Evolutionary conservation across 2,329 filamentous ascomycete genomes (phyloP), one percentile per base, ranked within the genome.

Genomic region (Diaporthe batatas): DNA sequence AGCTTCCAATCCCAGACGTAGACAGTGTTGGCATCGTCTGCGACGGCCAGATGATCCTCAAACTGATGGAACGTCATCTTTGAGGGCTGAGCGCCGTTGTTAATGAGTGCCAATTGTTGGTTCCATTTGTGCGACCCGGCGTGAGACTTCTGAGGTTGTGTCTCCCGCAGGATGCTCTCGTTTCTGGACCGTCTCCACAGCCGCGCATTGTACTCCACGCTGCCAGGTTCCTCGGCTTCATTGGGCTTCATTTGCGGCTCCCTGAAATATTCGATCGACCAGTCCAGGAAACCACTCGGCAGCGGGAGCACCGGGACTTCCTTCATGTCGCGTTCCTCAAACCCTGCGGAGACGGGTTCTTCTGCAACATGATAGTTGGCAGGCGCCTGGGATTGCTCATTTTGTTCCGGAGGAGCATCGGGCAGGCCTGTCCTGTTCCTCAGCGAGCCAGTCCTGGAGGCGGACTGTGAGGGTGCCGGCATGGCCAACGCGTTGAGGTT

Each of bases 1-100:
- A 89, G 90, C 82, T 94, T 92, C 93, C 95, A 99, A 81, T 99
- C 96, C 94, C 96, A 98, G 39, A 99, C 90, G 72, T 90, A 92
- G 77, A 98, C 91, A 4, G 92, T 97, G 82, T 99, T 97, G 71
- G 93, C 91, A 78, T 98, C 95, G 82, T 99, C 96, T 16, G 95
- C 94, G 16, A 98, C 94, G 1, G 96, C 94, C 25, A 99, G 89
- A 80, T 98, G 95, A 79, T 98, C 94, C 80, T 99, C 96, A 78
- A 98, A 99, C 80, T 99, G 96, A 83, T 99, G 96, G 81, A 98
- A 98, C 6, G 94, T 93, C 92, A 99, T 93, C 84, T 95, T 97
- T 75, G 92, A 91, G 0, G 96, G 96, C 80, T 98, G 96, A 42
- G 92, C 93, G 39, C 92, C 91, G 77, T 98, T 98, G 79, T 96